These are phyloP conservation scores for Rhodomyrtus tomentosa DNA, from an alignment of 345 rosid species.

Conservation along the genomic window DNA sequence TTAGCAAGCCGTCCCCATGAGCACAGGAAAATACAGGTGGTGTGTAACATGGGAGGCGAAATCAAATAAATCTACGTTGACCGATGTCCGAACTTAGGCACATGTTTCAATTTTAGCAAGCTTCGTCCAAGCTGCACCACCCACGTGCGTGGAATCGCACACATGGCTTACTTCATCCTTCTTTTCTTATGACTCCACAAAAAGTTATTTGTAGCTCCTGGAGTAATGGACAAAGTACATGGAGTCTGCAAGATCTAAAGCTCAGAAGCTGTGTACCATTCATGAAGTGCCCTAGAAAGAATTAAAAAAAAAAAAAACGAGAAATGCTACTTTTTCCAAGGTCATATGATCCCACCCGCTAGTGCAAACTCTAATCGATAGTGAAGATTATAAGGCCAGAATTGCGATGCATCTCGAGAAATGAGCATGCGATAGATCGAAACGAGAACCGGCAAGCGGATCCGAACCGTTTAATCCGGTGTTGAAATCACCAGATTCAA, in stretches of 20 bases:
- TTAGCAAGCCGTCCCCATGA: not conserved
- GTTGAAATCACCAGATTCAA: not conserved
- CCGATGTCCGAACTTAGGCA: not conserved
- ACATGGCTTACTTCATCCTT: not conserved
- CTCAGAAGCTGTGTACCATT: not conserved
- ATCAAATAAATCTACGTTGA: not conserved
- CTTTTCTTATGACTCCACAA: not conserved
- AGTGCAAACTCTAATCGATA: not conserved
- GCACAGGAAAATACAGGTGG: not conserved
- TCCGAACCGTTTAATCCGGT: not conserved
- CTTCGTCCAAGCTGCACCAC: not conserved
- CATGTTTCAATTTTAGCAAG: not conserved
- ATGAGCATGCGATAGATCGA: not conserved
- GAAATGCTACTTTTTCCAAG: not conserved
- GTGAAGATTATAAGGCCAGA: not conserved
- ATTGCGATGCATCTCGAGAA: not conserved
- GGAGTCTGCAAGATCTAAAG: not conserved
- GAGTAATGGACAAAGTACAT: not conserved
- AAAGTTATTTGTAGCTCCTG: not conserved
- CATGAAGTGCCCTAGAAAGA: not conserved
- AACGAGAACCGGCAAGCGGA: not conserved
- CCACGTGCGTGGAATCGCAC: not conserved
- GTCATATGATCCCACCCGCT: not conserved
- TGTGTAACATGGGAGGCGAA: not conserved
- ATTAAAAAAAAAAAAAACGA: too few species aligned